These are phyloP conservation scores for Neoscytalidium dimidiatum DNA, from an alignment of 2,329 filamentous ascomycete species.

Conservation along the genomic window DNA sequence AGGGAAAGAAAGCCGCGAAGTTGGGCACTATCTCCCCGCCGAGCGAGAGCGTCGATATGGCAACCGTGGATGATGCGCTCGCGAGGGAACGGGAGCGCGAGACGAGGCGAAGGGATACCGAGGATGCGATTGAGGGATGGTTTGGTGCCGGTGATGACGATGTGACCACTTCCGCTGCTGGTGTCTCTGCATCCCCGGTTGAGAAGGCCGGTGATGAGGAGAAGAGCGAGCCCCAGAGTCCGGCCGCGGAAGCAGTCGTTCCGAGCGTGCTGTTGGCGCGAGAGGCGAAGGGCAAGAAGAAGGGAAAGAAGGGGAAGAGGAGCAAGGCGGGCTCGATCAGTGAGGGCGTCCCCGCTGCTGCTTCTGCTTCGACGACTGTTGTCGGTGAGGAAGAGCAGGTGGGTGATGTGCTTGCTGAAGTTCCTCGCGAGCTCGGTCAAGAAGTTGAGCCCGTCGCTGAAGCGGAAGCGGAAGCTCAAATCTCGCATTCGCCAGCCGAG, in stretches of 20 bases:
- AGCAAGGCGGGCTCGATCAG: neutral
- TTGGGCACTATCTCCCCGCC: slow-evolving; percentile 29
- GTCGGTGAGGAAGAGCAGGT: neutral
- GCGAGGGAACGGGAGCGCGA: slow-evolving; percentile 25
- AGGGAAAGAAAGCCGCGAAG: slow-evolving; percentile 31
- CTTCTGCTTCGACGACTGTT: neutral
- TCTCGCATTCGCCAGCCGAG: neutral
- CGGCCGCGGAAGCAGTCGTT: neutral
- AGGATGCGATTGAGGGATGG: slow-evolving; percentile 31
- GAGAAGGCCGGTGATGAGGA: neutral
- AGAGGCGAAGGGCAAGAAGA: neutral
- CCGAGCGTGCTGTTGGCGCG: slow-evolving; percentile 4
- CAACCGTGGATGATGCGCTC: slow-evolving; percentile 26
- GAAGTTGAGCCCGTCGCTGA: neutral
- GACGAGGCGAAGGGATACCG: slow-evolving; percentile 28
- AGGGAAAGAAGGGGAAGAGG: neutral
- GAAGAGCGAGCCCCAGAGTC: neutral
- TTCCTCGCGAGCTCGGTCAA: no score
- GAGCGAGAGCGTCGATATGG: neutral
- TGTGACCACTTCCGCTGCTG: neutral
- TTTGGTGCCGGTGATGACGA: slow-evolving; percentile 19
- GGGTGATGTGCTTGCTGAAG: no score
- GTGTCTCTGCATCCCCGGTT: neutral
- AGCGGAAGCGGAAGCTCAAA: neutral
- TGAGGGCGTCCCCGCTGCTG: neutral